Percentiles rank a stretch among this genome's conserved stretches.
phyloP scores from a whole-genome alignment of 805 yeast genomes.

The Candida glaebosa region DNA sequence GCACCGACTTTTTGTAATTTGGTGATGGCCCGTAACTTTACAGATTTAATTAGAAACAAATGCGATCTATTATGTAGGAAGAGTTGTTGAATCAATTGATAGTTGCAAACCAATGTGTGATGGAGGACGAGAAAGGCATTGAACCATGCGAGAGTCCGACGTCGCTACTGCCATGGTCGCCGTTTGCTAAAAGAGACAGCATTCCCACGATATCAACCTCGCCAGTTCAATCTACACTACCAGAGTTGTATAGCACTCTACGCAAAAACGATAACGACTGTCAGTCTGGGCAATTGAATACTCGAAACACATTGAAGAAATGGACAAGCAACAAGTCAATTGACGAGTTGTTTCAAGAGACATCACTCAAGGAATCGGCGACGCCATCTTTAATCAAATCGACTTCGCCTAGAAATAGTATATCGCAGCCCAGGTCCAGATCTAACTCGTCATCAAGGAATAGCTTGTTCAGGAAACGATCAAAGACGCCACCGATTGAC shows the following conservation, averaged over 20 bases:
- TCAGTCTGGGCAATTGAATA: neutral
- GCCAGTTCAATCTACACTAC: slow-evolving; percentile 22
- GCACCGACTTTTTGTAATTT: slow-evolving; percentile 19
- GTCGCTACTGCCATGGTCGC: neutral
- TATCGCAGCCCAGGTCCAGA: slow-evolving; percentile 1
- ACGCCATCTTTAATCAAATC: neutral
- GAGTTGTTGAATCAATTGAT: neutral
- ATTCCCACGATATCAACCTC: slow-evolving; percentile 7
- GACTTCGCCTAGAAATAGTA: slow-evolving; percentile 1
- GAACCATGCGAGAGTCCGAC: neutral
- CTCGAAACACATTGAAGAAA: slow-evolving; percentile 11
- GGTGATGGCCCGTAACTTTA: too few relatives aligned
- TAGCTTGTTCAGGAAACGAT: slow-evolving; percentile 3
- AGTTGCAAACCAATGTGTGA: neutral
- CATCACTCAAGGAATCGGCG: neutral
- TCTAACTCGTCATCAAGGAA: neutral
- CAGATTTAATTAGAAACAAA: neutral
- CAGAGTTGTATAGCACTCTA: slow-evolving; percentile 18
- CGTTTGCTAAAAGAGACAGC: neutral
- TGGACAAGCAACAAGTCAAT: slow-evolving; percentile 7
- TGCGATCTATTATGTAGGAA: neutral
- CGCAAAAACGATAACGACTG: slow-evolving; percentile 17
- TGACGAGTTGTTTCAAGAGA: neutral
- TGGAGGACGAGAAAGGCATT: neutral
- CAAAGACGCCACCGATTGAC: slow-evolving; percentile 4